Percentiles rank a stretch among this genome's conserved stretches.
These are phyloP conservation scores for Seminavis robusta DNA, from an alignment of 108 stramenopile species.

Conservation along the genomic window DNA sequence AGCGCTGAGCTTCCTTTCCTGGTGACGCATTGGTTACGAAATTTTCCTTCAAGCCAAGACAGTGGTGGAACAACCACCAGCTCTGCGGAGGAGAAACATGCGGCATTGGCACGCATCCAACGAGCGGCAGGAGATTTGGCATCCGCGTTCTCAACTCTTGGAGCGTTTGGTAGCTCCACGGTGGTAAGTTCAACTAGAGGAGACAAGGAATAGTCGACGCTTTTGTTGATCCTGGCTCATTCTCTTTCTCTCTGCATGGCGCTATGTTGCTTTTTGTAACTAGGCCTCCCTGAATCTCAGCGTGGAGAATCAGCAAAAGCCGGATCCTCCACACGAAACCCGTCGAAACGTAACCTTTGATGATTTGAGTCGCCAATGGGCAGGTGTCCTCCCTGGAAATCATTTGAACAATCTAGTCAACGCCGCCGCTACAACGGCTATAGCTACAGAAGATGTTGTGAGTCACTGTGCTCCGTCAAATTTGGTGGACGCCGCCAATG, in stretches of 20 bases:
- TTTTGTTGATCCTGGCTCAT: neutral
- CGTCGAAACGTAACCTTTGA: slow-evolving; percentile 44
- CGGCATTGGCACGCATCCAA: slow-evolving; percentile 45
- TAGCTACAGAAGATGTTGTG: slow-evolving; percentile 6
- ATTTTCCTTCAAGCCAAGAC: slow-evolving; percentile 28
- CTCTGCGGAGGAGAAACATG: slow-evolving; percentile 11
- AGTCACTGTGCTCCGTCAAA: slow-evolving; percentile 12
- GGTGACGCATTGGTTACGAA: slow-evolving; percentile 75
- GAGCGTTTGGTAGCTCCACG: slow-evolving; percentile 53
- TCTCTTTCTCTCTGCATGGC: slow-evolving; percentile 9
- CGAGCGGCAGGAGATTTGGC: slow-evolving; percentile 59
- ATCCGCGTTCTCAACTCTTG: slow-evolving; percentile 66
- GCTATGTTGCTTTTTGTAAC: too few species aligned
- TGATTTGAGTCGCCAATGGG: slow-evolving; percentile 52
- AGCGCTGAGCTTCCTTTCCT: slow-evolving; percentile 72
- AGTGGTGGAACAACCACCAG: neutral
- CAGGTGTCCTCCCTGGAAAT: slow-evolving; percentile 17
- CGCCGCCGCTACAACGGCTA: slow-evolving; percentile 13
- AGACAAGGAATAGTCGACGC: neutral
- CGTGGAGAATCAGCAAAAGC: too few species aligned
- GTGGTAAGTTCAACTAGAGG: slow-evolving; percentile 41
- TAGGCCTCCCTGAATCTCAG: too few species aligned
- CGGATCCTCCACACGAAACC: neutral
- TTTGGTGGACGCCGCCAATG: slow-evolving; percentile 9
- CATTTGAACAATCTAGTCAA: slow-evolving; percentile 32